These are phyloP conservation scores for Fistulinella prunicolor DNA, from an alignment of 768 basidiomycete genomes.

Conservation along the genomic window DNA sequence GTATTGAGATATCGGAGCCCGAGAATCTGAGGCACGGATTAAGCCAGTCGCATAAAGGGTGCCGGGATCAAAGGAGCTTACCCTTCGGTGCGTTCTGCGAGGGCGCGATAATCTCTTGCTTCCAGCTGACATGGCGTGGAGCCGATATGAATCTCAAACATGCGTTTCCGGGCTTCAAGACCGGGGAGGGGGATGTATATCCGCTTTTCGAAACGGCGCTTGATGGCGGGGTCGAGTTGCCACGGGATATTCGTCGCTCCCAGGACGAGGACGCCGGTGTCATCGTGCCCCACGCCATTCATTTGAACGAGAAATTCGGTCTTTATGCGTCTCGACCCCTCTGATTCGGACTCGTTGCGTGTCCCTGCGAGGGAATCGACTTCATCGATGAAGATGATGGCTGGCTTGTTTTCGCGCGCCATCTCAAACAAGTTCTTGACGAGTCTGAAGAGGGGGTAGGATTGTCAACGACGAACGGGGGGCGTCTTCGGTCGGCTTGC, in stretches of 20 bases:
- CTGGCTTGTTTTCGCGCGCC: slow-evolving; percentile 92
- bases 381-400: slow-evolving; percentile 99
- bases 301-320: slow-evolving; percentile 98
- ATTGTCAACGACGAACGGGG: not conserved
- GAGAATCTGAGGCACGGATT: slow-evolving; percentile 56
- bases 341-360: slow-evolving; percentile 94
- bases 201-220: slow-evolving; percentile 97
- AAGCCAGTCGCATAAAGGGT: not conserved
- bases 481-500: slow-evolving; percentile 40
- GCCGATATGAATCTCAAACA: slow-evolving; percentile 98
- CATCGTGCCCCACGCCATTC: slow-evolving; percentile 98
- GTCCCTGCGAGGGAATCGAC: slow-evolving; percentile 95
- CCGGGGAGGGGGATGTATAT: slow-evolving; percentile 98
- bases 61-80: slow-evolving; percentile 23
- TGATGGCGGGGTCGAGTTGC: slow-evolving; percentile 97
- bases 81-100: slow-evolving; percentile 90
- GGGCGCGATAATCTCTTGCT: slow-evolving; percentile 69
- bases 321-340: slow-evolving; percentile 96
- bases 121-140: slow-evolving; percentile 84
- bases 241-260: slow-evolving; percentile 99
- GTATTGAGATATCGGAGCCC: slow-evolving; percentile 91
- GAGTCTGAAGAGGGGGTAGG: slow-evolving; percentile 47
- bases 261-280: slow-evolving; percentile 91
- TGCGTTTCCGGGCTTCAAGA: slow-evolving; percentile 83
- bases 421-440: slow-evolving; percentile 96